Percentiles rank a stretch among this genome's conserved stretches.
Conservation (phyloP, 2,329 filamentous ascomycete species). For the Claviceps humidiphila region DNA sequence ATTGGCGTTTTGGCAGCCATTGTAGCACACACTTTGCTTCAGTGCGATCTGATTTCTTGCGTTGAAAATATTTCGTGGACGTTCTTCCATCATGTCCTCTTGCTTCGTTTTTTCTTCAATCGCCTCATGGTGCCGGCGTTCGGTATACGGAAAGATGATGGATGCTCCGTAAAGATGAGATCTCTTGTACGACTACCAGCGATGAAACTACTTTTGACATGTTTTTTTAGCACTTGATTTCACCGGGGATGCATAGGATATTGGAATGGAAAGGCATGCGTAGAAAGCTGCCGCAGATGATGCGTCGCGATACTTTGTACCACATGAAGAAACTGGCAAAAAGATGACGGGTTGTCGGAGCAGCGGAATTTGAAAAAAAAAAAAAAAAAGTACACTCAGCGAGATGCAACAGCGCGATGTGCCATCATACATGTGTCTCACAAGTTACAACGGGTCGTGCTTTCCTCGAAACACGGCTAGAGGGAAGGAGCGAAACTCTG, state of each 20-base stretch:
- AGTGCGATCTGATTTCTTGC: slow-evolving; percentile 1
- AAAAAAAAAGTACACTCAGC: background rate
- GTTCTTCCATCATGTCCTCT: background rate
- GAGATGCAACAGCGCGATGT: background rate
- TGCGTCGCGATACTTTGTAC: background rate
- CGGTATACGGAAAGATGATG: background rate
- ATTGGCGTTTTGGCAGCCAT: background rate
- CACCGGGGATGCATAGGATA: background rate
- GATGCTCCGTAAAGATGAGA: background rate
- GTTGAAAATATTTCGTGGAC: background rate
- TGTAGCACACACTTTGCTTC: background rate
- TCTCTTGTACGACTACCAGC: slow-evolving; percentile 2
- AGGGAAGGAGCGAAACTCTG: background rate
- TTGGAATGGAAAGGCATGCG: background rate
- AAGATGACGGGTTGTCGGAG: background rate
- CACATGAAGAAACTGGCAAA: background rate
- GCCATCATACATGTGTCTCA: background rate
- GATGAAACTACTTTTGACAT: background rate
- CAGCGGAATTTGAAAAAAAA: background rate
- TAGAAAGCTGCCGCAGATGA: background rate
- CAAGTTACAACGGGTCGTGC: background rate
- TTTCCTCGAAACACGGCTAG: background rate
- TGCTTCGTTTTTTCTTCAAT: background rate
- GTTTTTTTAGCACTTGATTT: background rate
- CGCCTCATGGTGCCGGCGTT: slow-evolving; percentile 5